Conservation (phyloP, 257 asterid species). For the Jacaranda copaia region DNA sequence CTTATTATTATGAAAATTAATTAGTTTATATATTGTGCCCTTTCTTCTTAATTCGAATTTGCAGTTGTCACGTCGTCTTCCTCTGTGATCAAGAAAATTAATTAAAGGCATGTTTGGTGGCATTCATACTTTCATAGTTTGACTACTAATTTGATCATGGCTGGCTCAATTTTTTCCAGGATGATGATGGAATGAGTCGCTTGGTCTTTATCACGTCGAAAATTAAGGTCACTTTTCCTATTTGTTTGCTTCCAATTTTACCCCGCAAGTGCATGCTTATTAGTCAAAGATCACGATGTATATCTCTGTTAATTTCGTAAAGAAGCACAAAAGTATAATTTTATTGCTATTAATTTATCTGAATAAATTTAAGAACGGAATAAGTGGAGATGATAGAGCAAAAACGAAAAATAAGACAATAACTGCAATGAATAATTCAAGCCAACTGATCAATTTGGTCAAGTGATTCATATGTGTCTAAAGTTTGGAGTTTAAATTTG, state of each 20-base stretch:
- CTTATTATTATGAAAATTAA: not conserved
- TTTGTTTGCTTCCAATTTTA: not conserved
- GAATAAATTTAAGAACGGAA: too few species aligned
- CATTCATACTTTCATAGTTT: not conserved
- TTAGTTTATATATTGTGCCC: not conserved
- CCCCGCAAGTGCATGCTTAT: not conserved
- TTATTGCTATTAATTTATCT: too few species aligned
- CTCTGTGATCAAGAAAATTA: constrained; percentile 1
- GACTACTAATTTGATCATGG: not conserved
- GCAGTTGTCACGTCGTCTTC: constrained; percentile 17
- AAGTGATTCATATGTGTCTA: too few species aligned
- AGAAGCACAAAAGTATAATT: too few species aligned
- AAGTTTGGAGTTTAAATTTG: too few species aligned
- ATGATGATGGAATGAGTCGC: not conserved
- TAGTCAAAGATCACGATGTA: too few species aligned
- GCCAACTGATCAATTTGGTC: too few species aligned
- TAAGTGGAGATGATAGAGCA: too few species aligned
- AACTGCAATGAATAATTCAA: too few species aligned
- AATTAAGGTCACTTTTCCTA: too few species aligned
- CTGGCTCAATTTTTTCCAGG: not conserved
- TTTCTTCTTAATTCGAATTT: not conserved
- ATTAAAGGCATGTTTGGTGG: constrained; percentile 1
- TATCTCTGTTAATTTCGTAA: too few species aligned
- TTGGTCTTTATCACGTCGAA: not conserved
- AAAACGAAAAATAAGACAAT: too few species aligned